Base-by-base conservation (phyloP, 441 rosid genomes). In the Oxalis stricta region DNA sequence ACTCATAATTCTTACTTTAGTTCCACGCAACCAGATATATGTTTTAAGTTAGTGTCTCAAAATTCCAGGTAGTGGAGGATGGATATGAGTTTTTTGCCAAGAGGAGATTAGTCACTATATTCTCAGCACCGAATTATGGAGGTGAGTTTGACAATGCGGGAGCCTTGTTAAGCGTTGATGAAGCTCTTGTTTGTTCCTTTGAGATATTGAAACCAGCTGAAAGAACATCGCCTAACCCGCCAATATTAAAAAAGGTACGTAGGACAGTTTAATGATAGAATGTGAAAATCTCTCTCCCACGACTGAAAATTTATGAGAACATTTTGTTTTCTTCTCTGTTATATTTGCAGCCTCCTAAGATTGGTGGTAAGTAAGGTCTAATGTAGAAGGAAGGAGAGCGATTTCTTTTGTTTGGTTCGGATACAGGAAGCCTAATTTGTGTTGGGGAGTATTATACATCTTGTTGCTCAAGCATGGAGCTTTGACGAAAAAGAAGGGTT, bases 131-230 rank as follows among this genome's bases (percentile, higher is more conserved):
- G 23, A 89, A 89, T 69, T 89, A 89, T 52, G 97, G 97, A 2
- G 97, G 97, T 48, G 97, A 89, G 66, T 89, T 89, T 61, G 96
- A 89, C 66, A 89, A 89, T 56, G 97, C 82, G 0, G 97, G 94
- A 60, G 96, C 95, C 17, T 53, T 85, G 16, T 44, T 85, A 61
- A 85, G 95, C 17, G 97, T 89, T 9, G 85, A 82, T n/a, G 67
- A 77, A 24, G 46, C 70, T 33, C 72, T 89, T 12, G 76, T 79
- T 13, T 89, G 97, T 66, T 79, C 97, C 8, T 89, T 89, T 40
- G 94, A 82, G 76, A 89, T 89, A 63, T 49, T 89, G 59, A 89
- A 84, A 67, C 94, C 97, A 21, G 48, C 51, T 43, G 63, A 69
- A 18, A 58, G 41, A 33, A 46, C 72, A 14, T 39, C 81, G 35